Percentiles rank a stretch among this genome's conserved stretches.
phyloP scores from a whole-genome alignment of 768 basidiomycete species.

The Leucosporidium yakuticum region DNA sequence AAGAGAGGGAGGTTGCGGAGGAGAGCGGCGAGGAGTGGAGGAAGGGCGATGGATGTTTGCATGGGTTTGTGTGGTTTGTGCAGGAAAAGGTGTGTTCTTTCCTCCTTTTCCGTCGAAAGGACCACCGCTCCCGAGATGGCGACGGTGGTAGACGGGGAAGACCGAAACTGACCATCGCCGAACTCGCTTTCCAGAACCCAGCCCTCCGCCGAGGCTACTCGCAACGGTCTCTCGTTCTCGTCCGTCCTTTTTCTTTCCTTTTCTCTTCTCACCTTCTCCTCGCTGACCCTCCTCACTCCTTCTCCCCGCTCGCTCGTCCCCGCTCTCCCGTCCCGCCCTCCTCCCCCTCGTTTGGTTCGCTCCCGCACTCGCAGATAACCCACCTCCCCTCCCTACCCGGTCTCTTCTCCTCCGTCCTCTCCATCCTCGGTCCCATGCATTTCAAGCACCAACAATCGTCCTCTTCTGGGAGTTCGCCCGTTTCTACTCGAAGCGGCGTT shows the following conservation, averaged over 20 bases:
- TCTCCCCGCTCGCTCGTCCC: too few species aligned
- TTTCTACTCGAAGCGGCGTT: not conserved
- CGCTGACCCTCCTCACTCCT: too few species aligned
- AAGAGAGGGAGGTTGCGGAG: not conserved
- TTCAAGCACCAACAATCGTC: slow-evolving; percentile 29
- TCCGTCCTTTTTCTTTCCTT: not conserved
- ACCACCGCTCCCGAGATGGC: too few species aligned
- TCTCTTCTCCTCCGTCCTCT: slow-evolving; percentile 63
- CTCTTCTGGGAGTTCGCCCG: not conserved
- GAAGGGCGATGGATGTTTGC: not conserved
- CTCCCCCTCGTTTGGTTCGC: slow-evolving; percentile 49
- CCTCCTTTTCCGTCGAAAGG: too few species aligned
- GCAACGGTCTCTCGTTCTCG: slow-evolving; percentile 70
- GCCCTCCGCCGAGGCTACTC: slow-evolving; percentile 66
- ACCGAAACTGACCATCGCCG: not conserved
- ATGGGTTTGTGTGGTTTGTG: slow-evolving; percentile 30
- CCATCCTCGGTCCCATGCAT: slow-evolving; percentile 64
- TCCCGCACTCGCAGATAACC: slow-evolving; percentile 48
- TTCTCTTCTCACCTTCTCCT: not conserved
- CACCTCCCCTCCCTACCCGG: slow-evolving; percentile 59
- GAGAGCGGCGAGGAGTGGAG: not conserved
- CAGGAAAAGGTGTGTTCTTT: slow-evolving; percentile 20
- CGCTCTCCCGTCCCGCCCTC: not conserved
- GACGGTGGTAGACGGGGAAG: too few species aligned
- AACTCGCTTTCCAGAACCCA: slow-evolving; percentile 60